Percentiles rank a stretch among this genome's conserved stretches.
These are phyloP conservation scores for Cercospora zeae-maydis DNA, from an alignment of 2,329 filamentous ascomycete genomes.

Conservation along the genomic window DNA sequence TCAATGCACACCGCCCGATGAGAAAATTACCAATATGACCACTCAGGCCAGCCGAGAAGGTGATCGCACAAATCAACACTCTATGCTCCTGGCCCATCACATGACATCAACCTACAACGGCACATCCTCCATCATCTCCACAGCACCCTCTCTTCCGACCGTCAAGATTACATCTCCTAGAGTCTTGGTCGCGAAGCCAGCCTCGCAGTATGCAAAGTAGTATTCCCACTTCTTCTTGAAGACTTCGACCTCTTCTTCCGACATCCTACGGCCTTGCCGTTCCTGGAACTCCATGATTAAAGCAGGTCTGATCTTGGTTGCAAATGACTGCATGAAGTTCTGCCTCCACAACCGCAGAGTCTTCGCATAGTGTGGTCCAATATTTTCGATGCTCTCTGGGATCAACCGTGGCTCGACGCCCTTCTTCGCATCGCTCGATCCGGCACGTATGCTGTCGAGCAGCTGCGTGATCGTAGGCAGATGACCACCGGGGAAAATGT, in stretches of 20 bases:
- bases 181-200: slow-evolving; percentile 68
- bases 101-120: slow-evolving; percentile 48
- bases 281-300: slow-evolving; percentile 53
- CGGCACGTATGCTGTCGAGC: slow-evolving; percentile 59
- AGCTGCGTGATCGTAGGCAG: slow-evolving; percentile 64
- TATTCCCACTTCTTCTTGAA: slow-evolving; percentile 74
- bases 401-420: slow-evolving; percentile 47
- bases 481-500: slow-evolving; percentile 77
- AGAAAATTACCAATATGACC: background rate
- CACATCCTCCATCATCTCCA: slow-evolving; percentile 68
- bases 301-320: slow-evolving; percentile 57
- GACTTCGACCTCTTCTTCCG: slow-evolving; percentile 59
- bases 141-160: slow-evolving; percentile 60
- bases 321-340: slow-evolving; percentile 62
- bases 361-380: slow-evolving; percentile 69
- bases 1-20: background rate
- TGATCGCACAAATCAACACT: background rate
- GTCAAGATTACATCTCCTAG: slow-evolving; percentile 71
- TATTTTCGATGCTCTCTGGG: slow-evolving; percentile 66
- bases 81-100: background rate
- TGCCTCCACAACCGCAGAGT: slow-evolving; percentile 66
- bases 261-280: slow-evolving; percentile 45
- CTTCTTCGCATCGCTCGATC: slow-evolving; percentile 52
- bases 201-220: slow-evolving; percentile 73
- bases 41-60: background rate